phyloP scores from a whole-genome alignment of 768 basidiomycete genomes.

The Tubosaeta brunneosetosa region DNA sequence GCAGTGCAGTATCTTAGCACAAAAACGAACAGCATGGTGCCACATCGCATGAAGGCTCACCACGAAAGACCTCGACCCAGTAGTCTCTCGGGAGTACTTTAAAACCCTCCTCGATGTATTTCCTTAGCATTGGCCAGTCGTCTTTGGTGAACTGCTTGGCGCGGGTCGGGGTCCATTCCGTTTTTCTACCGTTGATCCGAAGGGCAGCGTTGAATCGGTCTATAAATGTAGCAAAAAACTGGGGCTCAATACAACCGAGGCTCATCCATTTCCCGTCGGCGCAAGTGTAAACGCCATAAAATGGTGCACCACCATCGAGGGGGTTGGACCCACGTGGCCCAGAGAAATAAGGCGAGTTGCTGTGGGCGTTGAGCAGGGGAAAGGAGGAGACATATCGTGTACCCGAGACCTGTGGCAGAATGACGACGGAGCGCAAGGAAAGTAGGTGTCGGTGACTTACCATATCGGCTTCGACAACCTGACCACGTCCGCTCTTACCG shows the following conservation, averaged over 20 bases:
- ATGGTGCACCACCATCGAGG: conserved; percentile 76
- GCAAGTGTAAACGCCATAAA: conserved; percentile 71
- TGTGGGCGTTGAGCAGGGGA: conserved; percentile 48
- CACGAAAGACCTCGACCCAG: conserved; percentile 66
- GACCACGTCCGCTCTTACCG: conserved; percentile 58
- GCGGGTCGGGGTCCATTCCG: conserved; percentile 53
- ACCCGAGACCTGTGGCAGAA: conserved; percentile 61
- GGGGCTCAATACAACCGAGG: conserved; percentile 70
- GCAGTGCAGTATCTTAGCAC: neutral
- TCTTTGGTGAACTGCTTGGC: conserved; percentile 41
- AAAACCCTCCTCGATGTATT: conserved; percentile 66
- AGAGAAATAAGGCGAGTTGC: conserved; percentile 34
- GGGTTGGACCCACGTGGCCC: conserved; percentile 50
- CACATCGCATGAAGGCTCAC: conserved; percentile 28
- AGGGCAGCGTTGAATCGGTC: conserved; percentile 48
- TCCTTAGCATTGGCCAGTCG: conserved; percentile 53
- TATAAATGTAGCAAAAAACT: conserved; percentile 64
- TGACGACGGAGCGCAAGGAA: neutral
- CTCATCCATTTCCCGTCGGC: conserved; percentile 72
- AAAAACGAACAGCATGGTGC: neutral
- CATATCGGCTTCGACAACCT: conserved; percentile 76
- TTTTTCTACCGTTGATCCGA: conserved; percentile 35
- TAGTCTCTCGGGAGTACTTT: conserved; percentile 53
- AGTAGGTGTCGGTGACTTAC: conserved; percentile 31
- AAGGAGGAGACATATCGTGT: conserved; percentile 73